Evolutionary conservation across 306 rosid genomes (phyloP).

Genomic region (Glycine soja): DNA sequence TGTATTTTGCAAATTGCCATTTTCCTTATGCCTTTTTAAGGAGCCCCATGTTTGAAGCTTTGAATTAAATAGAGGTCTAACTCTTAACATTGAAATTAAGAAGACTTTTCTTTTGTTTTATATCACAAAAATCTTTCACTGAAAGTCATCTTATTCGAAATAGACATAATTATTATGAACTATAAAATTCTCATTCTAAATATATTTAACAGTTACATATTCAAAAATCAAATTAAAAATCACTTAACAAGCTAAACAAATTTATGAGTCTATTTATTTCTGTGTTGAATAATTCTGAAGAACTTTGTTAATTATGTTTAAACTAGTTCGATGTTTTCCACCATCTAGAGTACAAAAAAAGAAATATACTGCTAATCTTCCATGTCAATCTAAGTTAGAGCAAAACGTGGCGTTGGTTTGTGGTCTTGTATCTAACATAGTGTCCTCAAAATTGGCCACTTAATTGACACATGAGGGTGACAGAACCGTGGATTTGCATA

Average conservation of each 20-base stretch:
- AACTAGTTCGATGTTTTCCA: neutral
- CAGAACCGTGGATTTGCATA: neutral
- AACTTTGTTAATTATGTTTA: neutral
- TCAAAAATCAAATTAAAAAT: too few species aligned
- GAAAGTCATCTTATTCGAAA: too few species aligned
- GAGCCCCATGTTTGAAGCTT: neutral
- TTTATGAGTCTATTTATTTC: too few species aligned
- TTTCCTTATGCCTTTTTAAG: neutral
- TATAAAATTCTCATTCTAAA: too few species aligned
- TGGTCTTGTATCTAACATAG: slow-evolving; percentile 11
- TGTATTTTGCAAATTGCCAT: neutral
- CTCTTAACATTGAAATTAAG: too few species aligned
- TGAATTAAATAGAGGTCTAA: neutral
- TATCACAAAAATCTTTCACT: too few species aligned
- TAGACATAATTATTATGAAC: too few species aligned
- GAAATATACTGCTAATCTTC: slow-evolving; percentile 15
- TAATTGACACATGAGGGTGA: slow-evolving; percentile 28
- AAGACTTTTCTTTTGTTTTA: too few species aligned
- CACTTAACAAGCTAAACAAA: too few species aligned
- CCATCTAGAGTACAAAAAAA: too few species aligned
- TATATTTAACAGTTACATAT: too few species aligned
- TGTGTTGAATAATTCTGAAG: too few species aligned
- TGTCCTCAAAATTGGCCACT: slow-evolving; percentile 29
- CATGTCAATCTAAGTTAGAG: neutral
- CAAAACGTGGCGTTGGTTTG: neutral